Percentiles rank a stretch among this genome's conserved stretches.
Conservation (phyloP, 179 eudicot species). For the Silene vulgaris region DNA sequence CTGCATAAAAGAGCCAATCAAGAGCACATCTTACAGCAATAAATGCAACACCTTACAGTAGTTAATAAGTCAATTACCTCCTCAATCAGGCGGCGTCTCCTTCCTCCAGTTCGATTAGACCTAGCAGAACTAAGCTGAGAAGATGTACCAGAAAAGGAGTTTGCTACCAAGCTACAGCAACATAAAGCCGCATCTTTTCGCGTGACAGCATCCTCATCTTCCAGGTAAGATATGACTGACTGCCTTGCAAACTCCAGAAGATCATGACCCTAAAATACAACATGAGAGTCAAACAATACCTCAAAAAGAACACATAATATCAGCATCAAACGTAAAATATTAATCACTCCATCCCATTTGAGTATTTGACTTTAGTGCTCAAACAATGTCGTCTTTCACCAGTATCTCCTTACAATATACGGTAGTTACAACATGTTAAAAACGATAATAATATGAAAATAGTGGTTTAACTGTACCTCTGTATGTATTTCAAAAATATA, state of each 20-base stretch:
- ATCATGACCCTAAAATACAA: constrained; percentile 70
- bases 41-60: background rate
- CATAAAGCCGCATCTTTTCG: constrained; percentile 92
- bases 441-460: background rate
- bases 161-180: constrained; percentile 78
- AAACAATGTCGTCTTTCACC: background rate
- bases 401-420: background rate
- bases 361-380: background rate
- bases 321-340: background rate
- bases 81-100: constrained; percentile 69
- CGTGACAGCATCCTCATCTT: constrained; percentile 83
- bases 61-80: constrained; percentile 47
- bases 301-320: constrained; percentile 8
- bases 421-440: background rate
- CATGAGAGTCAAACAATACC: constrained; percentile 17
- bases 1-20: background rate
- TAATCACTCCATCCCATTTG: background rate
- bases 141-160: constrained; percentile 53
- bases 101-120: constrained; percentile 75
- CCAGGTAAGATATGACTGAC: constrained; percentile 71
- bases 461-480: background rate
- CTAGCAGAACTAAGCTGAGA: constrained; percentile 58
- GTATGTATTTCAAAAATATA: background rate
- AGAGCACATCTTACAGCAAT: background rate
- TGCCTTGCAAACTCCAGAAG: constrained; percentile 87